Conservation (phyloP, 1,139 yeast species). For the Magnusiomyces tetraspermus region DNA sequence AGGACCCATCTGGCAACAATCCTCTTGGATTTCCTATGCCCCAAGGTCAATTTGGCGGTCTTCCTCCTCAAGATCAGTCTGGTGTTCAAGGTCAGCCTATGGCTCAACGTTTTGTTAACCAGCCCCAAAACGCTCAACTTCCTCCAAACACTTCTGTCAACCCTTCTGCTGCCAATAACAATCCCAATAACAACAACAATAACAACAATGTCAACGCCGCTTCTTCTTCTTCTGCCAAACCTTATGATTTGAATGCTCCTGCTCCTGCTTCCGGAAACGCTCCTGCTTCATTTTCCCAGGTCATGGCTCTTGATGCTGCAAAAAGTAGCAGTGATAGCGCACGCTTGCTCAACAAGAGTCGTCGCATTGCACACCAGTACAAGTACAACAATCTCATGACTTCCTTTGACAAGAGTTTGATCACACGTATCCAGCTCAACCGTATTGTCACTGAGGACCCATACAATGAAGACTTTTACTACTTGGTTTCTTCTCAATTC, state of each 20-base stretch:
- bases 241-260: constrained; percentile 14
- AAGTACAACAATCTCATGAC: constrained; percentile 91
- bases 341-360: constrained; percentile 57
- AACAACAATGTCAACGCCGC: constrained; percentile 18
- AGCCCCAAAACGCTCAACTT: constrained; percentile 13
- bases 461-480: constrained; percentile 91
- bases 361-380: constrained; percentile 68
- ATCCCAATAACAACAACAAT: constrained; percentile 28
- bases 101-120: constrained; percentile 19
- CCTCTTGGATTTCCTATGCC: constrained; percentile 19
- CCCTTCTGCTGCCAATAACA: constrained; percentile 16
- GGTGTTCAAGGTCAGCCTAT: too few species aligned
- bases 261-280: not conserved
- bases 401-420: constrained; percentile 92
- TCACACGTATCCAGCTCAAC: constrained; percentile 86
- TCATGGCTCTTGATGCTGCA: constrained; percentile 30
- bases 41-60: constrained; percentile 22
- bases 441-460: constrained; percentile 97
- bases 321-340: constrained; percentile 22
- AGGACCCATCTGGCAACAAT: constrained; percentile 21
- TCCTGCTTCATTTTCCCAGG: constrained; percentile 22
- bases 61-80: constrained; percentile 18
- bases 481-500: constrained; percentile 84
- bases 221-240: constrained; percentile 8
- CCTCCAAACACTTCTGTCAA: constrained; percentile 6